Evolutionary conservation across 1,284 basidiomycete genomes (phyloP).

Genomic region (Boletellus sp.): DNA sequence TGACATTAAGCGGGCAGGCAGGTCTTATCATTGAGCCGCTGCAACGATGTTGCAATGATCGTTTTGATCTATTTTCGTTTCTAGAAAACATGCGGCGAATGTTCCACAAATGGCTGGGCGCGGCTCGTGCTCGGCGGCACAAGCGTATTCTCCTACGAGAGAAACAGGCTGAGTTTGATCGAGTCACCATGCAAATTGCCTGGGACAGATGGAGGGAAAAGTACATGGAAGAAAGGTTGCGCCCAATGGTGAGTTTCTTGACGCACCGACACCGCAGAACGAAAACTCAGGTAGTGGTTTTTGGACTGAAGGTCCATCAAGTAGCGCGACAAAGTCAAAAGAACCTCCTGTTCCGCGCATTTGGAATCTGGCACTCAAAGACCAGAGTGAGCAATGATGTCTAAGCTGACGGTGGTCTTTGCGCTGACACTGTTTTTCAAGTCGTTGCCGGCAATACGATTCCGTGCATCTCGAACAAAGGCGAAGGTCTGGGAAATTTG

Average conservation of each 20-base stretch:
- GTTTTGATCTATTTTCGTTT: background rate
- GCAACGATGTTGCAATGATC: background rate
- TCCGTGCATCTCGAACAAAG: slow-evolving; percentile 60
- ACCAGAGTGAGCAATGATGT: slow-evolving; percentile 50
- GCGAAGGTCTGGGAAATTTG: slow-evolving; percentile 60
- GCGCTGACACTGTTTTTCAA: slow-evolving; percentile 30
- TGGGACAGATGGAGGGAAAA: slow-evolving; percentile 79
- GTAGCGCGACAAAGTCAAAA: slow-evolving; percentile 55
- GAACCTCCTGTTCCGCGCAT: slow-evolving; percentile 59
- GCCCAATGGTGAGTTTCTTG: slow-evolving; percentile 51
- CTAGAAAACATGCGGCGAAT: slow-evolving; percentile 63
- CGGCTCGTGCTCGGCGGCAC: slow-evolving; percentile 53
- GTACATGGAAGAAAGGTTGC: slow-evolving; percentile 58
- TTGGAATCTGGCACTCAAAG: slow-evolving; percentile 68
- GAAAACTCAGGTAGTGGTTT: slow-evolving; percentile 8
- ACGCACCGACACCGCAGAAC: background rate
- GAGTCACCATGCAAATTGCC: slow-evolving; percentile 44
- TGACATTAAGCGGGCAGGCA: slow-evolving; percentile 73
- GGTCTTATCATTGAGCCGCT: slow-evolving; percentile 5
- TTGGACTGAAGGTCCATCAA: slow-evolving; percentile 50
- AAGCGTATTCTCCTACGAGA: slow-evolving; percentile 54
- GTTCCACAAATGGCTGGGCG: slow-evolving; percentile 67
- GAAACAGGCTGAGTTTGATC: slow-evolving; percentile 60
- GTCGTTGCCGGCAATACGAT: slow-evolving; percentile 73
- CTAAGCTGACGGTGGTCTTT: slow-evolving; percentile 7